Percentiles rank a stretch among this genome's conserved stretches.
Evolutionary conservation across 2,329 filamentous ascomycete species (phyloP).

Genomic region (Trichoderma sp.): DNA sequence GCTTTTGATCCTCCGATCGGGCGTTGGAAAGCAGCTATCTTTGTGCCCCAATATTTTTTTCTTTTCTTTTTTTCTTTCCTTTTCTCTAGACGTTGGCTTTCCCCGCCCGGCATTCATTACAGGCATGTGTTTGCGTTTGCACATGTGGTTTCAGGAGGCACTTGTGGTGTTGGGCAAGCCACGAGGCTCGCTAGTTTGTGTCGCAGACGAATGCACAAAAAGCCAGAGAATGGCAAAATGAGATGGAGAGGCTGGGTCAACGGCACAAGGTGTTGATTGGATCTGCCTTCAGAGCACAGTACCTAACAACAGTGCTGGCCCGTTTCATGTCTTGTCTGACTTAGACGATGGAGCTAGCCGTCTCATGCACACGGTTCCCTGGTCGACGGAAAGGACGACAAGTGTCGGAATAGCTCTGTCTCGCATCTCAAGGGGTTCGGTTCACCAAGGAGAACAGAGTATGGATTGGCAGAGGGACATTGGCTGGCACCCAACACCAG

Average conservation of each 20-base stretch:
- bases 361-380: background rate
- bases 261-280: constrained; percentile 1
- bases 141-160: constrained; percentile 7
- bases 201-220: background rate
- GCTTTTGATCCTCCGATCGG: background rate
- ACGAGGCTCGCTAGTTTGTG: constrained; percentile 1
- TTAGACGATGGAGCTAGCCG: background rate
- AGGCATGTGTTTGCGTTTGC: constrained; percentile 6
- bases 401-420: background rate
- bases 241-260: background rate
- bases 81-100: background rate
- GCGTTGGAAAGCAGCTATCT: background rate
- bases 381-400: background rate
- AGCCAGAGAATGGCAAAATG: background rate
- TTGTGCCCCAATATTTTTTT: background rate
- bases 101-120: constrained; percentile 6
- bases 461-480: background rate
- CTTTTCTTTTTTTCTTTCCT: background rate
- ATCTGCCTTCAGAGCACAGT: background rate
- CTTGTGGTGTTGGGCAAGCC: background rate
- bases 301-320: background rate
- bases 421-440: background rate
- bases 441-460: background rate
- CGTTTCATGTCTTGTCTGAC: constrained; percentile 1
- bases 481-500: background rate